Base-by-base conservation (phyloP, 176 grass and related monocot genomes). In the Elymus sibiricus region DNA sequence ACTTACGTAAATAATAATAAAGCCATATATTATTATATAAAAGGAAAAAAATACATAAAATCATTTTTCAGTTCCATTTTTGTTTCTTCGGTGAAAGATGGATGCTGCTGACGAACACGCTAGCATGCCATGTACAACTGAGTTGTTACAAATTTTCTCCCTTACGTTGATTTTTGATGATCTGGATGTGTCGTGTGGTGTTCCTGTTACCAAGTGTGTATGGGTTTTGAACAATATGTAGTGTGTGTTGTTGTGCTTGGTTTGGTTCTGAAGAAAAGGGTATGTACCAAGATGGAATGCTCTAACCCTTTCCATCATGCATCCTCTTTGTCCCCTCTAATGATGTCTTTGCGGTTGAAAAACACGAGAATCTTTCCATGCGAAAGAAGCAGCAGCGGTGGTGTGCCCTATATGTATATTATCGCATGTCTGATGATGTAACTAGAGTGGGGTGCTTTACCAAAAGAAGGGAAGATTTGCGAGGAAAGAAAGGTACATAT, bases 71-170 rank as follows among this genome's bases (percentile, higher is more conserved):
- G 12, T 79, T 84, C 43, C 37, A 7, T 44, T 82, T 84, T 66
- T 85, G 34, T 22, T 90, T 22, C 44, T 79, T 39, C 4, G 37
- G 34, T 26, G 39, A 8, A 40, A 59, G 70, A 64, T 64, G 69
- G 70, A 53, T 87, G 84, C 84, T 40, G 64, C 60, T 11, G 19
- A 34, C 64, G 61, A 79, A 81, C 73, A 66, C 22, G 51, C 76
- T 86, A 24, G 37, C 65, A 74, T 86, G 15, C 65, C 47, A 46
- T 76, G 84, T 84, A 86, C 61, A 84, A 55, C 42, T 31, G 55
- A 83, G 46, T 76, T 69, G 49, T 24, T 25, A 27, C 60, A 76
- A 78, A 77, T 0, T 58, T 58, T 60, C 19, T 26, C 22, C n/a
- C 34, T 35, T 56, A 6, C 69, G 60, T 67, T 89, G 10, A 22